Evolutionary conservation across 2,329 filamentous ascomycete genomes (phyloP).

Genomic region (Alternaria sp.): DNA sequence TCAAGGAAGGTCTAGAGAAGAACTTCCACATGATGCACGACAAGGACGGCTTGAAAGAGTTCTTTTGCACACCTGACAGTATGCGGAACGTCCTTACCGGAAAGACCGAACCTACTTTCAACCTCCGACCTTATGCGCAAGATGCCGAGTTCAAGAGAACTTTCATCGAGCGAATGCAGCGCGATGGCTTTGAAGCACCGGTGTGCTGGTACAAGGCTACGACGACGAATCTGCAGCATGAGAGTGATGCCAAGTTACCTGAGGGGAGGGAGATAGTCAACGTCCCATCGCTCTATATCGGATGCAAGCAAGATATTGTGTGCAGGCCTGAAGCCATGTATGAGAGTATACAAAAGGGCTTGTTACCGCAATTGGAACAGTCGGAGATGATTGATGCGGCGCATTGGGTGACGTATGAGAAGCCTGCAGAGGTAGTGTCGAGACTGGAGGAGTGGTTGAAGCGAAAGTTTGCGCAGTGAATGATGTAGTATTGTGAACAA

Average conservation of each 20-base stretch:
- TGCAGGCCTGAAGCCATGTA: constrained; percentile 44
- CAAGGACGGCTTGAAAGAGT: constrained; percentile 44
- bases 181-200: constrained; percentile 47
- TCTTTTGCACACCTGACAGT: constrained; percentile 50
- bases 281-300: constrained; percentile 51
- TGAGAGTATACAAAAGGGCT: constrained; percentile 30
- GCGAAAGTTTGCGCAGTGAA: constrained; percentile 18
- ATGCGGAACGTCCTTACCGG: constrained; percentile 41
- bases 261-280: constrained; percentile 33
- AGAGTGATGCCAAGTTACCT: constrained; percentile 37
- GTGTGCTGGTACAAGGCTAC: constrained; percentile 51
- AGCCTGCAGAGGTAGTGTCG: constrained; percentile 39
- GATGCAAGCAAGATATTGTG: constrained; percentile 45
- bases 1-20: constrained; percentile 52
- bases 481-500: background rate
- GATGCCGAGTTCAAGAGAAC: constrained; percentile 40
- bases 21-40: constrained; percentile 49
- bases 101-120: background rate
- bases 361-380: constrained; percentile 46
- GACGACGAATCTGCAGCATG: constrained; percentile 33
- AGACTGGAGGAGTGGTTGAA: constrained; percentile 30
- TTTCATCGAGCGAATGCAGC: constrained; percentile 47
- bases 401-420: constrained; percentile 51
- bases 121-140: constrained; percentile 46
- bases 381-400: constrained; percentile 41